phyloP scores from a whole-genome alignment of 345 rosid genomes.

The Aethionema arabicum region DNA sequence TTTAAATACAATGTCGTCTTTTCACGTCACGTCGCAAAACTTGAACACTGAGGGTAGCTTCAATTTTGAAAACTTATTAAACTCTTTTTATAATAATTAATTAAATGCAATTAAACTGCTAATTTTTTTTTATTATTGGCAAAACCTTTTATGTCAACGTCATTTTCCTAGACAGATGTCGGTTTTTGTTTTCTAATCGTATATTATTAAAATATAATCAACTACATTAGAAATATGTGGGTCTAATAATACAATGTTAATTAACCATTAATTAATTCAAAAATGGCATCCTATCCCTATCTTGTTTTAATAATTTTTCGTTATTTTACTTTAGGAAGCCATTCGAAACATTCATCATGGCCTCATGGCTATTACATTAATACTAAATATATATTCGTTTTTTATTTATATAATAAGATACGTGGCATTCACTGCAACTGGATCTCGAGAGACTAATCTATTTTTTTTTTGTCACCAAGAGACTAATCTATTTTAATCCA shows the following conservation, averaged over 20 bases:
- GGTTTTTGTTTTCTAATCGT: not conserved
- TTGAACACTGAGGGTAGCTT: conserved; percentile 24
- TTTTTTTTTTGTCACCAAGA: no score
- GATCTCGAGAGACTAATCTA: not conserved
- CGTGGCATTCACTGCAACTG: conserved; percentile 16
- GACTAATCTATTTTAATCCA: not conserved
- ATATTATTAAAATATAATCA: not conserved
- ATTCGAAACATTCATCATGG: conserved; percentile 20
- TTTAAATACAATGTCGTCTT: conserved; percentile 7
- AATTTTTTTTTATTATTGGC: not conserved
- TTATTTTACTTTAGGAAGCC: conserved; percentile 26
- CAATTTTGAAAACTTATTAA: not conserved
- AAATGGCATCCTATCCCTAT: conserved; percentile 29
- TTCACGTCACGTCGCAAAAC: conserved; percentile 25
- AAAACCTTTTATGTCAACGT: conserved; percentile 17
- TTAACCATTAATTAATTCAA: conserved; percentile 9
- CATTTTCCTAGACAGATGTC: conserved; percentile 21
- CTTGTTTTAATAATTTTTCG: not conserved
- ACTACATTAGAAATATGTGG: conserved; percentile 2
- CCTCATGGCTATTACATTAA: conserved; percentile 2
- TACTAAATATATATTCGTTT: conserved; percentile 6
- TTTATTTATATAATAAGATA: not conserved
- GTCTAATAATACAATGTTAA: not conserved
- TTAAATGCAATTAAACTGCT: no score
- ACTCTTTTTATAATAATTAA: not conserved